Percentiles rank a stretch among this genome's conserved stretches.
phyloP scores from a whole-genome alignment of 2,329 filamentous ascomycete genomes.

The Pseudogymnoascus sp. region DNA sequence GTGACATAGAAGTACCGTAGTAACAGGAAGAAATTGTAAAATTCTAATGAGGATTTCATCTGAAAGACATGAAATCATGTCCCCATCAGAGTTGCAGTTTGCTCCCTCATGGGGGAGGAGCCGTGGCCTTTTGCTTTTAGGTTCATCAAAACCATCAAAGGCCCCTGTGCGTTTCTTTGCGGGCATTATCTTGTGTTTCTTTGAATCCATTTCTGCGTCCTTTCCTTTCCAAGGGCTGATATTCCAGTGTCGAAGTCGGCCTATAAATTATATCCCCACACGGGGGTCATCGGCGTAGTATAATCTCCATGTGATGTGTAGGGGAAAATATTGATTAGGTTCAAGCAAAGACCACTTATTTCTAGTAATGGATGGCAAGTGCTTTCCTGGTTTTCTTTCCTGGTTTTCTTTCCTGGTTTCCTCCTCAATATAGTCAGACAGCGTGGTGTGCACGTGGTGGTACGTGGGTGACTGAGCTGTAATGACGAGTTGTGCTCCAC shows the following conservation, averaged over 20 bases:
- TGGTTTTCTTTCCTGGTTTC: background rate
- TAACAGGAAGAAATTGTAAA: slow-evolving; percentile 65
- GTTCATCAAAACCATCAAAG: background rate
- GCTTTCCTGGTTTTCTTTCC: background rate
- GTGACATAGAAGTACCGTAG: slow-evolving; percentile 55
- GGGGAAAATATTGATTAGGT: background rate
- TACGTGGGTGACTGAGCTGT: background rate
- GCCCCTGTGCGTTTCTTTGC: background rate
- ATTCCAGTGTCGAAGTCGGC: background rate
- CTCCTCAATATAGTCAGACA: background rate
- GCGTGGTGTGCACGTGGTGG: background rate
- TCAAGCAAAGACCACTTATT: background rate
- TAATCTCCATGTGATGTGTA: background rate
- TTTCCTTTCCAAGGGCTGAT: background rate
- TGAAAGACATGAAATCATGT: slow-evolving; percentile 67
- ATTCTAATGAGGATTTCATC: slow-evolving; percentile 85
- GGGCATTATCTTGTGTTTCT: background rate
- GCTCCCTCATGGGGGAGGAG: background rate
- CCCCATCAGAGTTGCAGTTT: slow-evolving; percentile 25
- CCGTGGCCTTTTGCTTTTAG: background rate
- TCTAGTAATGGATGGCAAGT: background rate
- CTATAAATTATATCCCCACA: background rate
- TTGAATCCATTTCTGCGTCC: background rate
- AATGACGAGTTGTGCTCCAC: background rate
- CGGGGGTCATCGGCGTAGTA: background rate